Percentiles rank a stretch among this genome's conserved stretches.
phyloP scores from a whole-genome alignment of 2,329 filamentous ascomycete species.

The Colletotrichum liaoningense region DNA sequence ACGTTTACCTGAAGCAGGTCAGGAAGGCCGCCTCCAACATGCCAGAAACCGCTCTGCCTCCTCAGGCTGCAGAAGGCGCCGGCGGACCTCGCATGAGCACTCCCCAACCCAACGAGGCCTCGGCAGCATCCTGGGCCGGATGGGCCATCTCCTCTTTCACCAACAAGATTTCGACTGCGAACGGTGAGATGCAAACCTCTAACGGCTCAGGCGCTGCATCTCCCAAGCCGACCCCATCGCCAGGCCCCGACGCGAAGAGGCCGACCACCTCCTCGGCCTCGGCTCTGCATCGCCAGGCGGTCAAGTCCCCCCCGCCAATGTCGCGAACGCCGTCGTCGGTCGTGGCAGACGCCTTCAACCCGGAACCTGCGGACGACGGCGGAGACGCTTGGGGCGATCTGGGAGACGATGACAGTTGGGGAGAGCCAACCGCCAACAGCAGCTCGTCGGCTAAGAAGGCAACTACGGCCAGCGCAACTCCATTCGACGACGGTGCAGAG shows the following conservation, averaged over 20 bases:
- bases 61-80: slow-evolving; percentile 64
- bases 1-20: slow-evolving; percentile 85
- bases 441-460: slow-evolving; percentile 45
- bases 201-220: slow-evolving; percentile 57
- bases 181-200: slow-evolving; percentile 83
- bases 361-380: slow-evolving; percentile 70
- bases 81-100: slow-evolving; percentile 81
- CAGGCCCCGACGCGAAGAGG: slow-evolving; percentile 50
- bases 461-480: slow-evolving; percentile 51
- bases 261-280: slow-evolving; percentile 65
- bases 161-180: slow-evolving; percentile 87
- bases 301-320: slow-evolving; percentile 62
- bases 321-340: slow-evolving; percentile 62
- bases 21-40: slow-evolving; percentile 82
- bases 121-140: slow-evolving; percentile 83
- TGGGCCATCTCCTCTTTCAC: slow-evolving; percentile 99
- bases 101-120: slow-evolving; percentile 70
- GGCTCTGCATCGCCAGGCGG: slow-evolving; percentile 68
- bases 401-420: slow-evolving; percentile 64
- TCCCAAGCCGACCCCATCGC: slow-evolving; percentile 53
- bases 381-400: slow-evolving; percentile 83
- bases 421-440: slow-evolving; percentile 46
- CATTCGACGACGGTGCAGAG: slow-evolving; percentile 86
- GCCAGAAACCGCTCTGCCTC: slow-evolving; percentile 83
- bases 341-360: slow-evolving; percentile 62